Evolutionary conservation across 345 rosid genomes (phyloP), one percentile per base, ranked within the genome.

Genomic region (Syzygium aromaticum): DNA sequence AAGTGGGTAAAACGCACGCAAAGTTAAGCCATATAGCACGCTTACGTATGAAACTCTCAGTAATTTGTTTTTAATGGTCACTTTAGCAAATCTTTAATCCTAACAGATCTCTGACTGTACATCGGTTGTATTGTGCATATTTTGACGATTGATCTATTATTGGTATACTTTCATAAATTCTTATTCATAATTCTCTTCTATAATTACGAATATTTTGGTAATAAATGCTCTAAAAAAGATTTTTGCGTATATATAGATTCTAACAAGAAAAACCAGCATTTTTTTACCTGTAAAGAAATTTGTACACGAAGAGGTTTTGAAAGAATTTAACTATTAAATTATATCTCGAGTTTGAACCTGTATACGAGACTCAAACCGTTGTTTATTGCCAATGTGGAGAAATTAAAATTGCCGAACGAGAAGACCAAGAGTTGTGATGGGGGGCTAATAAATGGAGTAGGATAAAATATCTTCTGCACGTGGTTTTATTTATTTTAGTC

Each of bases 31-130:
- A 22, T 0, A 9, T 56, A 23, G 61, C 61, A 56, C 3, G n/a
- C 61, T 56, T 9, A 9, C 1, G 0, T 1, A 23, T 0, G 27
- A 56, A 23, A 4, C n/a, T 56, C 13, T 54, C 21, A 5, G 3
- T 56, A 56, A 23, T 22, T 56, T 56, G 61, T 9, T 56, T 56
- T 56, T 56, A 5, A 56, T 22, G 0, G 22, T 56, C 1, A 9
- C 13, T 57, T 23, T 56, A 56, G 61, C 61, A 23, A 2, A 23
- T 61, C 2, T 13, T 61, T 61, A 27, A 27, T 27, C 8, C 67
- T 61, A 27, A n/a, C 17, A n/a, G 5, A n/a, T 61, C 5, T 63
- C 9, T 63, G 28, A 63, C 19, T 6, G 10, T n/a, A 14, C 33
- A n/a, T 63, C 38, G 14, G 38, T n/a, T n/a, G 38, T 14, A 17